Base-by-base conservation (phyloP, 2,329 filamentous ascomycete species). In the Helotiales sp. region DNA sequence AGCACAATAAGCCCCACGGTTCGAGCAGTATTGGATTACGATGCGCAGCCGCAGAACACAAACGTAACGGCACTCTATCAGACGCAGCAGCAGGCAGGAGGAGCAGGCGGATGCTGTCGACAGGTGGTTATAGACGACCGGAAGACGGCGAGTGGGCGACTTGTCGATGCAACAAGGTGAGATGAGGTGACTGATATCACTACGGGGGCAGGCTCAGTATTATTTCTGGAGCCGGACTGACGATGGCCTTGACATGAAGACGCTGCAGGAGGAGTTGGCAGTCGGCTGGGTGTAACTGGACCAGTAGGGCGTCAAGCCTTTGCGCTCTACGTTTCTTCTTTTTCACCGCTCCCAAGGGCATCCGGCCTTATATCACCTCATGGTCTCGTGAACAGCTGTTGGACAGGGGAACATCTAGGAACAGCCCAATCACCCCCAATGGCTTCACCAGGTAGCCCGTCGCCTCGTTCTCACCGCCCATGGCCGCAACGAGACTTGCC, bases 371-470 rank as follows among this genome's bases (percentile, higher is more conserved):
- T 52, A 42, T 34, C 33, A 52, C 9, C 30, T 46, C 27, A 36
- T 42, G 59, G 59, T 58, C 55, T 56, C 53, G 53, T 56, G 59
- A 58, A 54, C 53, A 46, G 13, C 31, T 47, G 51, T 54, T 33
- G 27, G 34, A 55, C 53, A 56, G 55, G 52, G 52, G 52, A 40
- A 27, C 30, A 47, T 38, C 52, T 44, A 53, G 51, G 52, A 58
- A 58, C 58, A 40, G 42, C 36, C 36, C 36, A 40, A 40, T 40
- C 7, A 17, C n/a, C n/a, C n/a, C n/a, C n/a, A n/a, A n/a, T n/a
- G n/a, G n/a, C n/a, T n/a, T n/a, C 15, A 40, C 36, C 5, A 40
- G 36, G 36, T 19, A 22, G 8, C 2, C 17, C 9, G 36, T 22
- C 36, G 36, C 36, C 36, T 40, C 17, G 36, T 22, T 40, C 36